Percentiles rank a stretch among this genome's conserved stretches.
These are phyloP conservation scores for Obelidium mucronatum DNA, from an alignment of 192 early-diverging fungal genomes.

Conservation along the genomic window DNA sequence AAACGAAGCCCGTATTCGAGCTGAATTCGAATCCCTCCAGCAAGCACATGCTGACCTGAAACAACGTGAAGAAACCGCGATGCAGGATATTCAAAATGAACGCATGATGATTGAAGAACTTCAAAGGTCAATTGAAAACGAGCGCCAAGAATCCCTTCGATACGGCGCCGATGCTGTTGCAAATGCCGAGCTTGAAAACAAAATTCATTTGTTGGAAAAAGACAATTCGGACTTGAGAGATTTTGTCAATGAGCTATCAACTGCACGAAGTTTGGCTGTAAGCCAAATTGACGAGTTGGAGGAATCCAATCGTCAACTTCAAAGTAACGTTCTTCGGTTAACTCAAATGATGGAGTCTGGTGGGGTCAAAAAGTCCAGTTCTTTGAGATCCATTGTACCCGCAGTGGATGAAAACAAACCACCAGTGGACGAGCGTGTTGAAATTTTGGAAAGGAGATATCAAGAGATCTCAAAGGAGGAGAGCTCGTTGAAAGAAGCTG, in stretches of 20 bases:
- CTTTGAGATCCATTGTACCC: not conserved
- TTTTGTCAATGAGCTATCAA: not conserved
- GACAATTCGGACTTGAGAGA: slow-evolving; percentile 8
- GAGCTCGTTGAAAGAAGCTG: slow-evolving; percentile 27
- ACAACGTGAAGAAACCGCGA: slow-evolving; percentile 14
- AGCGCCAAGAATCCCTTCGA: slow-evolving; percentile 18
- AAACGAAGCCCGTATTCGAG: slow-evolving; percentile 19
- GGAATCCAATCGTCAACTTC: slow-evolving; percentile 31
- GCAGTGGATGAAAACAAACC: not conserved
- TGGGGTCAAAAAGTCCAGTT: not conserved
- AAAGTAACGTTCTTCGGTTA: slow-evolving; percentile 31
- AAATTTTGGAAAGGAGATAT: slow-evolving; percentile 13
- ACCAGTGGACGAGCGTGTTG: slow-evolving; percentile 26
- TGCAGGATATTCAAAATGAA: slow-evolving; percentile 15
- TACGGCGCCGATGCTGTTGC: not conserved
- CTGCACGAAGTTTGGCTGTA: not conserved
- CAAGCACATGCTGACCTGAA: slow-evolving; percentile 20
- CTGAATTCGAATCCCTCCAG: slow-evolving; percentile 26
- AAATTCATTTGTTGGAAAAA: slow-evolving; percentile 9
- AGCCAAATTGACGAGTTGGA: slow-evolving; percentile 4
- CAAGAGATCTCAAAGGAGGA: slow-evolving; percentile 29
- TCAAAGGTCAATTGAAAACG: slow-evolving; percentile 18
- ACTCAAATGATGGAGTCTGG: slow-evolving; percentile 37
- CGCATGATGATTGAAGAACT: slow-evolving; percentile 10
- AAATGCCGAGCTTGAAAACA: not conserved